These are phyloP conservation scores for Penicillium alfredii DNA, from an alignment of 495 filamentous ascomycete genomes.

Conservation along the genomic window DNA sequence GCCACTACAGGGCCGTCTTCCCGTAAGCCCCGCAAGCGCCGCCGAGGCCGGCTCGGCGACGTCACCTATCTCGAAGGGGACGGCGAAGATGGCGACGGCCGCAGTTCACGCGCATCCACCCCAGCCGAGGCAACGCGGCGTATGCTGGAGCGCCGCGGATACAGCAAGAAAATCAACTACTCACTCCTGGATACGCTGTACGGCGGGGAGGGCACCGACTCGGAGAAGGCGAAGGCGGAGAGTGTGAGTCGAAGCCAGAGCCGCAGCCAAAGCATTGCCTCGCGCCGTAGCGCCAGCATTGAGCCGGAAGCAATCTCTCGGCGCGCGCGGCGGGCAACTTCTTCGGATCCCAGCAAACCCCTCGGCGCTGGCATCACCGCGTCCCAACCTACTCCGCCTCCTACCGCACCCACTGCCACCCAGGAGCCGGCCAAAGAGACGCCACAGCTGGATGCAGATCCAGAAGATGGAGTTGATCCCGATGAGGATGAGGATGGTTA, in stretches of 20 bases:
- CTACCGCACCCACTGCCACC: conserved; percentile 7
- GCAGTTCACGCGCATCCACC: conserved; percentile 36
- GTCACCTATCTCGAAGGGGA: conserved; percentile 44
- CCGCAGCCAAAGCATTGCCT: conserved; percentile 35
- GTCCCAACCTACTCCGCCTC: conserved; percentile 14
- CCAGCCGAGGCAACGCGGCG: conserved; percentile 69
- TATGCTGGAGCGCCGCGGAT: conserved; percentile 65
- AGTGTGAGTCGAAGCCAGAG: conserved; percentile 32
- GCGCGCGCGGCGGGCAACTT: conserved; percentile 15
- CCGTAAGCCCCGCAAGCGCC: conserved; percentile 42
- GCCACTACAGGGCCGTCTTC: conserved; percentile 41
- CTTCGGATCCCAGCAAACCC: conserved; percentile 14
- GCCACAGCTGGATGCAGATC: conserved; percentile 10
- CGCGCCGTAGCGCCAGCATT: conserved; percentile 34
- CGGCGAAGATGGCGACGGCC: conserved; percentile 33
- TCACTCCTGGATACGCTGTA: conserved; percentile 52
- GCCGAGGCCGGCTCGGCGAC: conserved; percentile 45
- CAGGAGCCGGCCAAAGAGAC: conserved; percentile 5
- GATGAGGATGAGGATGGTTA: conserved; percentile 33
- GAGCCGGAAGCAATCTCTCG: conserved; percentile 23
- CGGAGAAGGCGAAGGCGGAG: conserved; percentile 27
- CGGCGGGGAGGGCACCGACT: conserved; percentile 29
- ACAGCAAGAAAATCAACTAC: conserved; percentile 82
- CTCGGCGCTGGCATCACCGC: conserved; percentile 7
- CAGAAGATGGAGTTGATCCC: conserved; percentile 19